phyloP scores from a whole-genome alignment of 202 grass and related monocot genomes.

The Panicum hallii region DNA sequence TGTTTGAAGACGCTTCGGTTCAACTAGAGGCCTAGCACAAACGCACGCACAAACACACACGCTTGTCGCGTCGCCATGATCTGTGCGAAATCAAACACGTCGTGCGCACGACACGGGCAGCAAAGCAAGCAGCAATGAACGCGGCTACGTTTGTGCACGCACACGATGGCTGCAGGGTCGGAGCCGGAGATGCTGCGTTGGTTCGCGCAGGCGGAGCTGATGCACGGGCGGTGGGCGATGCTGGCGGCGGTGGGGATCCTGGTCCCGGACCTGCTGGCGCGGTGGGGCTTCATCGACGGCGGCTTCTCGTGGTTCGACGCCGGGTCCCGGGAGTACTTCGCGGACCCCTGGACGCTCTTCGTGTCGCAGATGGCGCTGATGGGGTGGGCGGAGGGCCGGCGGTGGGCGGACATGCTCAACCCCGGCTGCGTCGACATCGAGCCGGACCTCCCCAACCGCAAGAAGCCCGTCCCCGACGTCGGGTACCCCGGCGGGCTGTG shows the following conservation, averaged over 20 bases:
- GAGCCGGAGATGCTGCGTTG: constrained; percentile 76
- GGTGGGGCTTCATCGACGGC: constrained; percentile 69
- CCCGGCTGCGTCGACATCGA: constrained; percentile 79
- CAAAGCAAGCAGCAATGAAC: background rate
- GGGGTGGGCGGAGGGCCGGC: constrained; percentile 87
- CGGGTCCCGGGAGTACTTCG: constrained; percentile 74
- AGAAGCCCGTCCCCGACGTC: constrained; percentile 74
- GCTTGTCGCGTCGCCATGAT: too few species aligned
- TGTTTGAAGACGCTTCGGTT: background rate
- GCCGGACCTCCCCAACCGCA: constrained; percentile 62
- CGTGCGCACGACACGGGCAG: too few species aligned
- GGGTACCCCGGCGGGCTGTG: constrained; percentile 84
- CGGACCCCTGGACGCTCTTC: constrained; percentile 79
- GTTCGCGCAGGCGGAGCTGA: constrained; percentile 90
- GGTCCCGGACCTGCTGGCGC: constrained; percentile 61
- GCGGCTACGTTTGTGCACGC: background rate
- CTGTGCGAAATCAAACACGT: too few species aligned
- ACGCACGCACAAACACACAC: too few species aligned
- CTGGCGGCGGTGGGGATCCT: constrained; percentile 75
- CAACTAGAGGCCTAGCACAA: background rate
- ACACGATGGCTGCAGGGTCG: constrained; percentile 54
- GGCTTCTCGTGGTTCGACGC: constrained; percentile 73
- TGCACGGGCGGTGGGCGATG: constrained; percentile 93
- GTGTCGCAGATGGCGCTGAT: constrained; percentile 79
- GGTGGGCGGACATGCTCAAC: constrained; percentile 75